Percentiles rank a stretch among this genome's conserved stretches.
Conservation (phyloP, 805 yeast genomes). For the Kluyveromyces lactis region DNA sequence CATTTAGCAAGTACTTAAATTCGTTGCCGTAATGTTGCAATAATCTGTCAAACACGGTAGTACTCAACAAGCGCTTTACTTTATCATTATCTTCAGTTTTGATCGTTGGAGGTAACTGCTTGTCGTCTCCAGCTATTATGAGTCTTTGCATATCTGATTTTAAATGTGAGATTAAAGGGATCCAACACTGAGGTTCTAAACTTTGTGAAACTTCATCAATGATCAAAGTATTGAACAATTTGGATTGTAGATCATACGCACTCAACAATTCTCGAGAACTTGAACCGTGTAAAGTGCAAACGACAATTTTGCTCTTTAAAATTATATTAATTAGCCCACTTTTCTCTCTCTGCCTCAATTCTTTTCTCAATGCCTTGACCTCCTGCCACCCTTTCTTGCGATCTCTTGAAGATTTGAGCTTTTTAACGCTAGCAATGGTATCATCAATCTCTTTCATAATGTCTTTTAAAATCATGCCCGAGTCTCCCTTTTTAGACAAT, state of each 20-base stretch:
- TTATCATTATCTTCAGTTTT: conserved; percentile 42
- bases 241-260: conserved; percentile 32
- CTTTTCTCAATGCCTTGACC: conserved; percentile 61
- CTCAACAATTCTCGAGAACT: conserved; percentile 63
- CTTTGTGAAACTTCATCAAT: conserved; percentile 96
- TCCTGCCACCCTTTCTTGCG: conserved; percentile 60
- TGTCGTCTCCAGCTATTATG: conserved; percentile 87
- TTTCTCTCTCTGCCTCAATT: conserved; percentile 56
- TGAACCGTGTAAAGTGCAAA: conserved; percentile 83
- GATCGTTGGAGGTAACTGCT: conserved; percentile 86
- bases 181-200: conserved; percentile 94
- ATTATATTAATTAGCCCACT: conserved; percentile 54
- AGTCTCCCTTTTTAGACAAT: conserved; percentile 48
- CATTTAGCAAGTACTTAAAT: conserved; percentile 52
- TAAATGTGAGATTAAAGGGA: conserved; percentile 66
- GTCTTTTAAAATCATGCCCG: conserved; percentile 56
- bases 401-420: conserved; percentile 55
- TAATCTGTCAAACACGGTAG: conserved; percentile 76
- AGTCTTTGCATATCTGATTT: conserved; percentile 43
- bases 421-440: conserved; percentile 48
- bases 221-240: conserved; percentile 66
- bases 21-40: conserved; percentile 39
- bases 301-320: conserved; percentile 55
- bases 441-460: conserved; percentile 63
- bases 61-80: conserved; percentile 41